Percentiles rank a stretch among this genome's conserved stretches.
These are phyloP conservation scores for Sergeia podlipaevii DNA, from an alignment of 208 protist genomes.

Conservation along the genomic window DNA sequence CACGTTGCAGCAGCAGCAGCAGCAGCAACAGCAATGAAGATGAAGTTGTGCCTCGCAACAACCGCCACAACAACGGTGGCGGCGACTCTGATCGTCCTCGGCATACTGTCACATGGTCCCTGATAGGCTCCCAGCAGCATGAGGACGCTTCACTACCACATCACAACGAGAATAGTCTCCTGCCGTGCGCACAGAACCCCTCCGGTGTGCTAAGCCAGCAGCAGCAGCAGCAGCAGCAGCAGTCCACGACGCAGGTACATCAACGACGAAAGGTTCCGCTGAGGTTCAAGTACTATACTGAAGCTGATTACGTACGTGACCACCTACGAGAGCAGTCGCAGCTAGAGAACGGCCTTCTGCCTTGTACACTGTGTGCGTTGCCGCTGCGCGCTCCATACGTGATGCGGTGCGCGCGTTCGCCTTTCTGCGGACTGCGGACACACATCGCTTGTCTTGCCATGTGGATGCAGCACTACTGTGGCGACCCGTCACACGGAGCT, in stretches of 20 bases:
- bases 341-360: slow-evolving; percentile 33
- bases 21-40: too few relatives aligned
- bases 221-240: too few relatives aligned
- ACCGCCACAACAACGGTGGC: too few relatives aligned
- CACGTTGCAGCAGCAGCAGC: too few relatives aligned
- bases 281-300: slow-evolving; percentile 32
- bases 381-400: slow-evolving; percentile 53
- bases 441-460: slow-evolving; percentile 75
- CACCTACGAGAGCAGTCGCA: slow-evolving; percentile 32
- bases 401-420: slow-evolving; percentile 54
- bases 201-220: too few relatives aligned
- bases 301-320: slow-evolving; percentile 47
- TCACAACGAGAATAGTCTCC: too few relatives aligned
- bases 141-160: too few relatives aligned
- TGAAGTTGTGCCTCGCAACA: too few relatives aligned
- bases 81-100: too few relatives aligned
- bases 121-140: too few relatives aligned
- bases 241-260: not conserved
- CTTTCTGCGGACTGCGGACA: slow-evolving; percentile 54
- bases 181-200: too few relatives aligned
- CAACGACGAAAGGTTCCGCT: slow-evolving; percentile 9
- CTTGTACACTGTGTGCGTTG: slow-evolving; percentile 72
- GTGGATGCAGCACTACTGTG: slow-evolving; percentile 66
- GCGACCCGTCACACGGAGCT: not conserved
- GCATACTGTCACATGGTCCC: too few relatives aligned